Percentiles rank a stretch among this genome's conserved stretches.
Conservation (phyloP, 306 rosid species). For the Benincasa hispida region DNA sequence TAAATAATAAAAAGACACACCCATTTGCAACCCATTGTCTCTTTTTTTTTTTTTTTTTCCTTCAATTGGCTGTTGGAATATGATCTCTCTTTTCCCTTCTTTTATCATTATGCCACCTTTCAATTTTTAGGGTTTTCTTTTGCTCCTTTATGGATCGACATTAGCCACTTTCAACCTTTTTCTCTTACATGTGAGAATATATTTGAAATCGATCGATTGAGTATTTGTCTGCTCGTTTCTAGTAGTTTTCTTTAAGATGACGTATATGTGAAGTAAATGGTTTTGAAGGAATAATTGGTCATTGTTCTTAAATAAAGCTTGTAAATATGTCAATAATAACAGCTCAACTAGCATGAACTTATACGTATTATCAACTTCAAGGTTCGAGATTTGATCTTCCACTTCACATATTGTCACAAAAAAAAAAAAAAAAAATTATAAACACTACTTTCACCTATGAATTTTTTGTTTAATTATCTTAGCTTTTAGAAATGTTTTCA, state of each 20-base stretch:
- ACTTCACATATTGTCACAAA: no score
- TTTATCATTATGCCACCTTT: background rate
- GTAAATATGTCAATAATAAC: no score
- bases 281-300: background rate
- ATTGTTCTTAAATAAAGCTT: background rate
- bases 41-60: background rate
- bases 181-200: background rate
- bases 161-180: background rate
- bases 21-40: background rate
- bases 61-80: background rate
- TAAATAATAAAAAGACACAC: no score
- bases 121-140: background rate
- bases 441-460: no score
- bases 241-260: background rate
- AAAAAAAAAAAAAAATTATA: no score
- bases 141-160: background rate
- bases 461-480: no score
- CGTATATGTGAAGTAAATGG: background rate
- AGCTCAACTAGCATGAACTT: no score
- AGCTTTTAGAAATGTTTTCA: no score
- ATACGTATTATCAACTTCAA: no score
- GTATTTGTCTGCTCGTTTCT: background rate
- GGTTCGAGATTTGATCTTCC: no score
- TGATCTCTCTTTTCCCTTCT: background rate
- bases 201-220: background rate